phyloP scores from a whole-genome alignment of 352 stramenopile genomes.

The Phytophthora palmivora region DNA sequence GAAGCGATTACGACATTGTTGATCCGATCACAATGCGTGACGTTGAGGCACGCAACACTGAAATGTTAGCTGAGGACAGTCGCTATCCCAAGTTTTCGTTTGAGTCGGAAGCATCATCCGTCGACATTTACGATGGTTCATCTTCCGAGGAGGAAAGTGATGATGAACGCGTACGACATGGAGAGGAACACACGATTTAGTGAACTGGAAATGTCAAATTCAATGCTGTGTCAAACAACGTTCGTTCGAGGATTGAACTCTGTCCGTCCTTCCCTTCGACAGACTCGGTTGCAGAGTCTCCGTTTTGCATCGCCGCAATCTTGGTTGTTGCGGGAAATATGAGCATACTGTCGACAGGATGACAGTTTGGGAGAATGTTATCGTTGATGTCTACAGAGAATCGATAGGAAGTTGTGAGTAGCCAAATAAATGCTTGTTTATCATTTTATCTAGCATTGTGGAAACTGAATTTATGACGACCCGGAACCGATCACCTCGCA shows the following conservation, averaged over 20 bases:
- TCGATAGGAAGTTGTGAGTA: constrained; percentile 33
- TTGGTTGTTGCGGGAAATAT: constrained; percentile 27
- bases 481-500: neutral
- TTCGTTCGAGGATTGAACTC: constrained; percentile 17
- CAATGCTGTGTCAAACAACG: constrained; percentile 19
- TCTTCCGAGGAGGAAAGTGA: constrained; percentile 39
- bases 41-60: constrained; percentile 68
- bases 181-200: constrained; percentile 44
- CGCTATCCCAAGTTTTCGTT: constrained; percentile 77
- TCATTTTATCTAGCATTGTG: constrained; percentile 6
- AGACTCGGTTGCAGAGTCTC: constrained; percentile 26
- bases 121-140: constrained; percentile 41
- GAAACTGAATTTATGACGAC: neutral
- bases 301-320: constrained; percentile 31
- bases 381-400: constrained; percentile 8
- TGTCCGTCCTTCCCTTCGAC: constrained; percentile 6
- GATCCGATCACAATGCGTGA: constrained; percentile 62
- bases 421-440: constrained; percentile 27
- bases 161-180: constrained; percentile 22
- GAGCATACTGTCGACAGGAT: constrained; percentile 28
- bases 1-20: constrained; percentile 82
- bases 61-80: constrained; percentile 63
- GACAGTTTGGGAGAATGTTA: constrained; percentile 6
- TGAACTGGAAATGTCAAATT: constrained; percentile 31
- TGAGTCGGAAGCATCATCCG: constrained; percentile 43